Evolutionary conservation across 2,329 filamentous ascomycete species (phyloP).

Genomic region (Didymella segeticola): DNA sequence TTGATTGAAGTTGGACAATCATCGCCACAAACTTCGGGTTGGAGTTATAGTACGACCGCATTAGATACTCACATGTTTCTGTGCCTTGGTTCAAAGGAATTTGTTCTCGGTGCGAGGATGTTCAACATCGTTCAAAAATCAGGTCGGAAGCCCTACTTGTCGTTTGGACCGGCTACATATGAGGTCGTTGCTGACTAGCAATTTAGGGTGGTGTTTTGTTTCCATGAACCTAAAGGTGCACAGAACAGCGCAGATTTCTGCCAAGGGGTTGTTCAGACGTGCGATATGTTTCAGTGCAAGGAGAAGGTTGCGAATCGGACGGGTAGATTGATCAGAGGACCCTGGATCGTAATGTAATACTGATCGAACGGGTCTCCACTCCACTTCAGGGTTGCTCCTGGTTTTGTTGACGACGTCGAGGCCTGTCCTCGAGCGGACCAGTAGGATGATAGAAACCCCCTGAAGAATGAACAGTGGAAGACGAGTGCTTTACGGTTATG

Average conservation of each 20-base stretch:
- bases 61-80: not conserved
- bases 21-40: not conserved
- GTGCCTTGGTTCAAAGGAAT: not conserved
- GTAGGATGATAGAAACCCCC: not conserved
- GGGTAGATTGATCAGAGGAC: not conserved
- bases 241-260: not conserved
- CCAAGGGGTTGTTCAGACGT: constrained; percentile 1
- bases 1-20: not conserved
- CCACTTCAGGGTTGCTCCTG: not conserved
- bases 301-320: constrained; percentile 1
- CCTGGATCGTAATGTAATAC: constrained; percentile 1
- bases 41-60: not conserved
- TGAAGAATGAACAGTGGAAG: not conserved
- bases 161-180: too few relatives aligned
- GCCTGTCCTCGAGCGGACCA: not conserved
- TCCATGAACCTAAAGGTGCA: not conserved
- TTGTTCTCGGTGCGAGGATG: constrained; percentile 2
- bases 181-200: not conserved
- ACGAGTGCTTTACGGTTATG: not conserved
- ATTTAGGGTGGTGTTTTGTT: not conserved
- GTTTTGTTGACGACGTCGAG: constrained; percentile 5
- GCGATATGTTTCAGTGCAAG: not conserved
- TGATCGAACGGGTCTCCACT: constrained; percentile 11
- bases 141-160: not conserved
- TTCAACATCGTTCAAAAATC: not conserved